phyloP scores from a whole-genome alignment of 139 green algal species.

The Micractinium conductrix region DNA sequence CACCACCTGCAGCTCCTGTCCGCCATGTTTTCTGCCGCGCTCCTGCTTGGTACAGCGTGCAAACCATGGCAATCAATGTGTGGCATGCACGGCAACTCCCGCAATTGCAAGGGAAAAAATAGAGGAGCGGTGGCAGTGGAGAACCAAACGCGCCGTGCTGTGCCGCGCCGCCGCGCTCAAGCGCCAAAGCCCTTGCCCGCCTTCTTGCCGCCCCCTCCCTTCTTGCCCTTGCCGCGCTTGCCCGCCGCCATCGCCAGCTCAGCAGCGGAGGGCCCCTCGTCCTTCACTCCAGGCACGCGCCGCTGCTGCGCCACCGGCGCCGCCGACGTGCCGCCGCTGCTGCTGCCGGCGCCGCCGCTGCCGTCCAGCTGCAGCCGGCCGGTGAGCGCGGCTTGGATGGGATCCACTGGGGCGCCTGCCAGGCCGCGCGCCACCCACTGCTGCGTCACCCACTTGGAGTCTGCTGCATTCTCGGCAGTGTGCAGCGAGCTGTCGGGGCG shows the following conservation, averaged over 20 bases:
- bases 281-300: neutral
- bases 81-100: too few species aligned
- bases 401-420: neutral
- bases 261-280: neutral
- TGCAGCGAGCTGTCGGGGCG: slow-evolving; percentile 63
- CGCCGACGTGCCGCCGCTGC: neutral
- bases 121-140: neutral
- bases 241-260: slow-evolving; percentile 1
- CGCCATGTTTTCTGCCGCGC: too few species aligned
- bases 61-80: too few species aligned
- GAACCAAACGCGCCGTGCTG: too few species aligned
- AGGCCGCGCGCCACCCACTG: slow-evolving; percentile 70
- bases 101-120: neutral
- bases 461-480: slow-evolving; percentile 68
- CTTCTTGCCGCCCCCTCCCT: neutral
- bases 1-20: neutral
- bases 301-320: neutral
- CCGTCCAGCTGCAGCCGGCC: neutral
- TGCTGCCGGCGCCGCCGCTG: neutral
- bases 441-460: slow-evolving; percentile 80
- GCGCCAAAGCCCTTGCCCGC: slow-evolving; percentile 40
- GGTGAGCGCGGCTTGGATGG: neutral
- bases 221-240: slow-evolving; percentile 36
- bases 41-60: too few species aligned
- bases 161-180: too few species aligned